These are phyloP conservation scores for Larix kaempferi DNA, from an alignment of 75 land plant species.

Conservation along the genomic window DNA sequence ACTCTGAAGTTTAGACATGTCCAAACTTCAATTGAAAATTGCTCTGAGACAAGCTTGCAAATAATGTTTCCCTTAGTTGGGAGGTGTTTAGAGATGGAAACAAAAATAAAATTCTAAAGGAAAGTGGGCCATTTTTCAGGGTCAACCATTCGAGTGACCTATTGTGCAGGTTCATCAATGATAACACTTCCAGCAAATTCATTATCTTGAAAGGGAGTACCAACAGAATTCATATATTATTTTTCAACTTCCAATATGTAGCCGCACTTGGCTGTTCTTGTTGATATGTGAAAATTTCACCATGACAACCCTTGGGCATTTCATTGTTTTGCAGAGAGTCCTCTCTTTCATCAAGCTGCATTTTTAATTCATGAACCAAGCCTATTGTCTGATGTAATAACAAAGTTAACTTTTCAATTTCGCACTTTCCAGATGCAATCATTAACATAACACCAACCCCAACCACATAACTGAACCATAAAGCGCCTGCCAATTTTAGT, in stretches of 20 bases:
- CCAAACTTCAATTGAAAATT: no score
- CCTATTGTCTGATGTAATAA: background rate
- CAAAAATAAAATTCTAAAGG: no score
- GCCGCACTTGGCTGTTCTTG: background rate
- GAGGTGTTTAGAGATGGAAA: no score
- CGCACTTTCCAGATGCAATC: background rate
- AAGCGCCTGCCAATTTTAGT: background rate
- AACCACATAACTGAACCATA: background rate
- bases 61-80: no score
- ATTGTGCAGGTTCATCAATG: background rate
- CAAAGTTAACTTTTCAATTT: background rate
- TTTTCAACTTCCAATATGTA: background rate
- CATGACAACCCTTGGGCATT: background rate
- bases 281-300: background rate
- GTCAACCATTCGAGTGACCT: background rate
- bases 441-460: slow-evolving; percentile 5
- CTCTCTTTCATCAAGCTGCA: background rate
- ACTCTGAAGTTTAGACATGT: no score
- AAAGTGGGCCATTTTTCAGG: no score
- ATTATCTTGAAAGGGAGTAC: no score
- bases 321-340: background rate
- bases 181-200: slow-evolving; percentile 4
- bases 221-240: no score
- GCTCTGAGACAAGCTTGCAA: no score
- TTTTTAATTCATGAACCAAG: slow-evolving; percentile 4